Evolutionary conservation across 2,329 filamentous ascomycete species (phyloP).

Genomic region (Aspergillus sergii): DNA sequence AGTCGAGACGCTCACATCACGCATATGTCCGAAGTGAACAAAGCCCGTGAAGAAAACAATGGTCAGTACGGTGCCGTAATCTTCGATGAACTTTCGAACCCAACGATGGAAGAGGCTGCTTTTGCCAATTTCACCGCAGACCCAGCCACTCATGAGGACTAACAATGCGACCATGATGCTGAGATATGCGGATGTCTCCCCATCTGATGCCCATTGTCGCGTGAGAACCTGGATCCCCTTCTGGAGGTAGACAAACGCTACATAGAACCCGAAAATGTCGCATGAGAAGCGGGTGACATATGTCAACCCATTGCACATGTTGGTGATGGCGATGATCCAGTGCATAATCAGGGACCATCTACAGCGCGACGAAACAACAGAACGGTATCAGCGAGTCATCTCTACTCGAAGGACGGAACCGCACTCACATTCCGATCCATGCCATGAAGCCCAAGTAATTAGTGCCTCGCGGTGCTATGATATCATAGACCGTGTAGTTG

Average conservation of each 20-base stretch:
- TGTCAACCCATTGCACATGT: constrained; percentile 83
- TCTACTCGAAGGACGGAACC: background rate
- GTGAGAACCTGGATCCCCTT: constrained; percentile 87
- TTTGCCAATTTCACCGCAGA: constrained; percentile 70
- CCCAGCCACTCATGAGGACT: constrained; percentile 75
- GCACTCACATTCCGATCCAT: constrained; percentile 75
- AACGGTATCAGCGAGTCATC: background rate
- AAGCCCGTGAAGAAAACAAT: constrained; percentile 89
- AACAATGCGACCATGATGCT: constrained; percentile 75
- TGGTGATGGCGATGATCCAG: constrained; percentile 79
- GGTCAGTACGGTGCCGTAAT: constrained; percentile 83
- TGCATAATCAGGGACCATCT: constrained; percentile 85
- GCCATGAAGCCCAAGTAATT: constrained; percentile 90
- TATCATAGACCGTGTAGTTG: constrained; percentile 92
- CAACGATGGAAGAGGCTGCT: constrained; percentile 74
- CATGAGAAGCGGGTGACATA: constrained; percentile 91
- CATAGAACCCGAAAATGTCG: constrained; percentile 93
- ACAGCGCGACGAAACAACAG: background rate
- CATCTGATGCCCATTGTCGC: constrained; percentile 65
- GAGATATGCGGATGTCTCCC: constrained; percentile 70
- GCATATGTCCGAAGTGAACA: constrained; percentile 82
- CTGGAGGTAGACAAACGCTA: constrained; percentile 87
- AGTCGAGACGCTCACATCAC: constrained; percentile 66
- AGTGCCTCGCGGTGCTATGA: constrained; percentile 74
- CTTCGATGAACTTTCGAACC: constrained; percentile 80